Conservation (phyloP, 805 yeast genomes). For the Clavispora asparagi region DNA sequence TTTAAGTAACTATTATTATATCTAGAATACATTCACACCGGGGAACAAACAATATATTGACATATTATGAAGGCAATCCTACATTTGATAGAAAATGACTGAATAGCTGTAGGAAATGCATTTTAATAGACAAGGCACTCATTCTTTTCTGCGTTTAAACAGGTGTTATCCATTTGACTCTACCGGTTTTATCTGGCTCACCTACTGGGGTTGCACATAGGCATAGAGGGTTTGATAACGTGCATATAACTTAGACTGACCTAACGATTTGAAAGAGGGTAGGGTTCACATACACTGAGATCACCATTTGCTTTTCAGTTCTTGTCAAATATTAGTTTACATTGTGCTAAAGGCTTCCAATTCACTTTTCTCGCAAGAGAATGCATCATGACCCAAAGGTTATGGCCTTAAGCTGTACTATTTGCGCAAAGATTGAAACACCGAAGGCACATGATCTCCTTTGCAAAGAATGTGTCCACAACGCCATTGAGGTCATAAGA, state of each 20-base stretch:
- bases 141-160: too few species aligned
- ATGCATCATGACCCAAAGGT: background rate
- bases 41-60: too few species aligned
- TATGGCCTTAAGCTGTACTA: slow-evolving; percentile 8
- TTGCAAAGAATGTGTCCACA: slow-evolving; percentile 19
- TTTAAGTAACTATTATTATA: too few species aligned
- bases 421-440: slow-evolving; percentile 12
- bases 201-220: background rate
- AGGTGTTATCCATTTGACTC: too few species aligned
- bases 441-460: slow-evolving; percentile 12
- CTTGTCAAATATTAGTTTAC: background rate
- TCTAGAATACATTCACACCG: too few species aligned
- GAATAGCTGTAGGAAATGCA: too few species aligned
- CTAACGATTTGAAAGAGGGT: background rate
- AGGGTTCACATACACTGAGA: background rate
- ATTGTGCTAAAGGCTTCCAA: too few species aligned
- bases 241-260: background rate
- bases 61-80: too few species aligned
- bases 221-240: background rate
- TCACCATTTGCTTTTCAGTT: background rate
- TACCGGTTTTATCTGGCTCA: background rate
- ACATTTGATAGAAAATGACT: too few species aligned
- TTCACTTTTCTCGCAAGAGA: background rate
- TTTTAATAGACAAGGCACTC: too few species aligned
- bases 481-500: slow-evolving; percentile 16